These are phyloP conservation scores for Cercospora sojina DNA, from an alignment of 2,329 filamentous ascomycete species.

Conservation along the genomic window DNA sequence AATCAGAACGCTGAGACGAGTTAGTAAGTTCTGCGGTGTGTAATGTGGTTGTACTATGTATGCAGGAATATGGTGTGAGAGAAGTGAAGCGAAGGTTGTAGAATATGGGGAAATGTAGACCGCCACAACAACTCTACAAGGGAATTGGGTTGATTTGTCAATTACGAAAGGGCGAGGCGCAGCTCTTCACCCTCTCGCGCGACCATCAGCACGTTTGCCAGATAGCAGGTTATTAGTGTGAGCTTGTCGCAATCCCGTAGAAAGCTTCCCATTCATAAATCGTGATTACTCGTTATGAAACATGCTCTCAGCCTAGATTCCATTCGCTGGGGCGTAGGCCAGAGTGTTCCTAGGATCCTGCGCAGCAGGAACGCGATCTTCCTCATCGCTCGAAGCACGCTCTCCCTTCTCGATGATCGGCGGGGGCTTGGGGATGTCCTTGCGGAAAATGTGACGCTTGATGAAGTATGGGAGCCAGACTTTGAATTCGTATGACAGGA, in stretches of 20 bases:
- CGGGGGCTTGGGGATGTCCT: slow-evolving; percentile 41
- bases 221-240: not conserved
- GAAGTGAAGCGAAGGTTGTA: not conserved
- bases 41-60: not conserved
- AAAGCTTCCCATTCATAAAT: not conserved
- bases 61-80: not conserved
- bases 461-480: slow-evolving; percentile 46
- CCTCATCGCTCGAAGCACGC: slow-evolving; percentile 13
- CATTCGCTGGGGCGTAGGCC: slow-evolving; percentile 1
- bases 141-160: not conserved
- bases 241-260: not conserved
- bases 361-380: not conserved
- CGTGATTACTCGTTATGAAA: not conserved
- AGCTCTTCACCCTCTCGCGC: not conserved
- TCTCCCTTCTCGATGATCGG: slow-evolving; percentile 40
- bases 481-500: slow-evolving; percentile 42
- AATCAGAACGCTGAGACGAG: not conserved
- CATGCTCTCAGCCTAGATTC: not conserved
- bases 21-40: not conserved
- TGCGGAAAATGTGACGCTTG: slow-evolving; percentile 42
- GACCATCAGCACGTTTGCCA: not conserved
- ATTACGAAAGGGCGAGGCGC: not conserved
- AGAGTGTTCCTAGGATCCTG: slow-evolving; percentile 1
- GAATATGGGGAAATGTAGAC: not conserved
- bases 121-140: not conserved